phyloP scores from a whole-genome alignment of 768 basidiomycete genomes.

The Amanita rubescens region DNA sequence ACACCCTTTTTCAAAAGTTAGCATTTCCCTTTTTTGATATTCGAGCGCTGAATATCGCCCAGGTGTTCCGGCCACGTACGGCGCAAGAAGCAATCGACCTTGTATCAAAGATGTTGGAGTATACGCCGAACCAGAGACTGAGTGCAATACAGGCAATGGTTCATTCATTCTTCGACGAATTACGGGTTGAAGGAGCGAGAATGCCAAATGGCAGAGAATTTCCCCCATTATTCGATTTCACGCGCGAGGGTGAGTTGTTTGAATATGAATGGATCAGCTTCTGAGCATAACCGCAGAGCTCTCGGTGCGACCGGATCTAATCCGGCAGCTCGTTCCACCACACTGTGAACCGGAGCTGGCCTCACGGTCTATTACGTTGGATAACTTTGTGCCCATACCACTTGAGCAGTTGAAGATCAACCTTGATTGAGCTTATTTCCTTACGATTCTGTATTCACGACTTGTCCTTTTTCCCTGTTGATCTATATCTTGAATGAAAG shows the following conservation, averaged over 20 bases:
- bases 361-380: conserved; percentile 78
- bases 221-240: conserved; percentile 91
- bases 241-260: conserved; percentile 74
- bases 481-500: conserved; percentile 42
- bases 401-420: conserved; percentile 91
- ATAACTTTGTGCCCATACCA: conserved; percentile 95
- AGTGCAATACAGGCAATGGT: conserved; percentile 90
- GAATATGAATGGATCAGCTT: conserved; percentile 4
- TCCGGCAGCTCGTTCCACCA: conserved; percentile 82
- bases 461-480: conserved; percentile 17
- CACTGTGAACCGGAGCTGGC: conserved; percentile 87
- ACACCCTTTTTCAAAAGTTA: conserved; percentile 96
- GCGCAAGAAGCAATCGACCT: conserved; percentile 94
- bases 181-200: conserved; percentile 81
- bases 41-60: conserved; percentile 8
- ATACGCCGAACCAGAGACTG: conserved; percentile 91
- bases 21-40: conserved; percentile 11
- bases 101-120: conserved; percentile 91
- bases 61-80: conserved; percentile 98
- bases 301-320: conserved; percentile 92
- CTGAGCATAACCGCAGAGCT: conserved; percentile 52
- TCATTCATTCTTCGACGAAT: conserved; percentile 95
- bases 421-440: conserved; percentile 58
- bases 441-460: conserved; percentile 10
- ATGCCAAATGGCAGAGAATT: conserved; percentile 98